Evolutionary conservation across 371 early-diverging fungal genomes (phyloP).

Genomic region (Chytridium lagenaria): DNA sequence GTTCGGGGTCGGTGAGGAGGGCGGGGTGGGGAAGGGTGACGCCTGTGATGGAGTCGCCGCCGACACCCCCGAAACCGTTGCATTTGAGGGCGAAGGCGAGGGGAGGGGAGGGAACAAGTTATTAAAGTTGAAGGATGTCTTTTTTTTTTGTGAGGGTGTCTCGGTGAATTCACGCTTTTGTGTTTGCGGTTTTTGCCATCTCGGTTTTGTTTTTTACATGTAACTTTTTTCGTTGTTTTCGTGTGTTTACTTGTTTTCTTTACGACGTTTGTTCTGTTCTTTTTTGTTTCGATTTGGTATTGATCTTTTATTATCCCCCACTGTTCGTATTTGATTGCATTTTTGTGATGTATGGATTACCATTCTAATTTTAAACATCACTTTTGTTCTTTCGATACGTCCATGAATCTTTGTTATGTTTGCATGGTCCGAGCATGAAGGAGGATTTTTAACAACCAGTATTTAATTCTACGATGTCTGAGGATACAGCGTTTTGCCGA

Average conservation of each 20-base stretch:
- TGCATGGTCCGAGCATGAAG: too few species aligned
- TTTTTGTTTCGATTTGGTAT: neutral
- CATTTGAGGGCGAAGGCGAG: slow-evolving; percentile 16
- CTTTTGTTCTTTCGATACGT: too few species aligned
- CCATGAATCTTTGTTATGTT: too few species aligned
- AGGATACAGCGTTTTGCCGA: too few species aligned
- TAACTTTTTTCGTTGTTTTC: neutral
- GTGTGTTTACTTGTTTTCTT: neutral
- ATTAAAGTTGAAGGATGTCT: neutral
- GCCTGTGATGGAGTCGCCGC: slow-evolving; percentile 14
- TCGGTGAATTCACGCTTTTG: neutral
- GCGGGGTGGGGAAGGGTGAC: neutral
- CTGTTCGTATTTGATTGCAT: neutral
- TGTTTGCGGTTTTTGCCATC: neutral
- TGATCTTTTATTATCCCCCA: neutral
- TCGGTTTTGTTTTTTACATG: neutral
- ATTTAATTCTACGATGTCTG: too few species aligned
- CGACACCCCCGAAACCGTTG: slow-evolving; percentile 19
- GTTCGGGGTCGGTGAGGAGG: slow-evolving; percentile 1
- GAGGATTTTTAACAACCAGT: too few species aligned
- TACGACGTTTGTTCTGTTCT: neutral
- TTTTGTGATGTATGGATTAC: too few species aligned
- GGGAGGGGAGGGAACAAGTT: neutral
- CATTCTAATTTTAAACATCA: too few species aligned
- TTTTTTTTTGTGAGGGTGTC: neutral